Percentiles rank a stretch among this genome's conserved stretches.
phyloP scores from a whole-genome alignment of 805 yeast species.

The Lachancea sp. region DNA sequence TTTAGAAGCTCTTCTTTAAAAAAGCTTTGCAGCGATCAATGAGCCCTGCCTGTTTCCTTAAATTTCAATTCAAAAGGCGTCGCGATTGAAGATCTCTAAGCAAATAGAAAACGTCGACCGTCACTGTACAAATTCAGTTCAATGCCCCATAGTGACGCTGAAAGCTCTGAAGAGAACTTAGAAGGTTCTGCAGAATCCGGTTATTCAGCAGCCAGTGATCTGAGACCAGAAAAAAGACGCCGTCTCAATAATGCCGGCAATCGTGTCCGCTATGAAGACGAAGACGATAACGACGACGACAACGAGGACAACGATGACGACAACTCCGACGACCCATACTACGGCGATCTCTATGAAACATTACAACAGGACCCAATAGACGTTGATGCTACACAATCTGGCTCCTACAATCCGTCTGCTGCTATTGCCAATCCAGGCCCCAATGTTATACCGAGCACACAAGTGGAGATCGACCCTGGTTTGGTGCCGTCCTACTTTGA shows the following conservation, averaged over 20 bases:
- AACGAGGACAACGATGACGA: background rate
- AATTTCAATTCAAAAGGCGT: no score
- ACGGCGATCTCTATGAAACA: slow-evolving; percentile 16
- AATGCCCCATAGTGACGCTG: background rate
- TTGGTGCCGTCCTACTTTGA: slow-evolving; percentile 14
- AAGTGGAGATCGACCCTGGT: slow-evolving; percentile 11
- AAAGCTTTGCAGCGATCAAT: no score
- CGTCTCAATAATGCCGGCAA: background rate
- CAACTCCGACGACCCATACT: background rate
- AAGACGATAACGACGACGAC: no score
- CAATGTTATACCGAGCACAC: background rate
- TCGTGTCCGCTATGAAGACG: background rate
- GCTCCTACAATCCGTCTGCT: background rate
- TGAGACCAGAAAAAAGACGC: background rate
- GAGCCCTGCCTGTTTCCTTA: no score
- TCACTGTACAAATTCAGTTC: background rate
- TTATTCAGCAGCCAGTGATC: background rate
- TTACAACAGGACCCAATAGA: background rate
- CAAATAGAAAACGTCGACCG: no score
- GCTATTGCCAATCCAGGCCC: background rate
- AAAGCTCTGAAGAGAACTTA: background rate
- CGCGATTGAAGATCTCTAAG: no score
- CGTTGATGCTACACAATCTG: background rate
- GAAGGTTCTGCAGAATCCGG: background rate
- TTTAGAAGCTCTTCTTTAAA: no score